Conservation (phyloP, 225 moss, liverwort and hornwort species). For the Marchantia polymorpha region DNA sequence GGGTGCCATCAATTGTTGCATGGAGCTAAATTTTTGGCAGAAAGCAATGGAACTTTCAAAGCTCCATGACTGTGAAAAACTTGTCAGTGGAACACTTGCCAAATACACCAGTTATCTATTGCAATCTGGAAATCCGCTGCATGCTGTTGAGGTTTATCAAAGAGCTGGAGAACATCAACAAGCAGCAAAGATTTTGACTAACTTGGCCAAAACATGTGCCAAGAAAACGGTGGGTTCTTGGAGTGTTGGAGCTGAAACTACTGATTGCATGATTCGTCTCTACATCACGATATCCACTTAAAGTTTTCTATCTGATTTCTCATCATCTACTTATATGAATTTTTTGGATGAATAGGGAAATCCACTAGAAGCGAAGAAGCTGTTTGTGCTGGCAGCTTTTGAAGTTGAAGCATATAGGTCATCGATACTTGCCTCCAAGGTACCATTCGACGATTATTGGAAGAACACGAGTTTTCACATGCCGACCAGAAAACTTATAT, state of each 20-base stretch:
- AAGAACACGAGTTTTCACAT: no score
- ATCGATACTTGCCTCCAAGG: conserved; percentile 51
- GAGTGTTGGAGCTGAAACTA: no score
- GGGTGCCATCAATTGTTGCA: conserved; percentile 71
- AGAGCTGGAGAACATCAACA: conserved; percentile 61
- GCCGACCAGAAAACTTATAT: no score
- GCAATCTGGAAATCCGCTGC: conserved; percentile 62
- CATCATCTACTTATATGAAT: no score
- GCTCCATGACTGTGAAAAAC: conserved; percentile 39
- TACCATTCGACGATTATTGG: conserved; percentile 1
- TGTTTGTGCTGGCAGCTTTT: conserved; percentile 74
- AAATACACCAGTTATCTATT: conserved; percentile 52
- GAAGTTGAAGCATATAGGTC: conserved; percentile 62
- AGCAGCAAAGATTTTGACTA: conserved; percentile 58
- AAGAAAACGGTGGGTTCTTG: conserved; percentile 46
- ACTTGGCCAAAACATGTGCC: conserved; percentile 60
- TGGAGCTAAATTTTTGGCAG: conserved; percentile 90
- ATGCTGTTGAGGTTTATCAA: conserved; percentile 67
- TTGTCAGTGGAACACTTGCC: conserved; percentile 37
- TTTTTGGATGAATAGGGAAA: conserved; percentile 45
- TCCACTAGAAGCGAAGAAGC: conserved; percentile 69
- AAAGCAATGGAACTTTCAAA: conserved; percentile 55
- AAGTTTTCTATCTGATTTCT: not conserved
- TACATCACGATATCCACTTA: not conserved
- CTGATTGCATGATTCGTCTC: not conserved